Evolutionary conservation across 129 eudicot species (phyloP).

Genomic region (Pseudognaphalium luteoalbum): DNA sequence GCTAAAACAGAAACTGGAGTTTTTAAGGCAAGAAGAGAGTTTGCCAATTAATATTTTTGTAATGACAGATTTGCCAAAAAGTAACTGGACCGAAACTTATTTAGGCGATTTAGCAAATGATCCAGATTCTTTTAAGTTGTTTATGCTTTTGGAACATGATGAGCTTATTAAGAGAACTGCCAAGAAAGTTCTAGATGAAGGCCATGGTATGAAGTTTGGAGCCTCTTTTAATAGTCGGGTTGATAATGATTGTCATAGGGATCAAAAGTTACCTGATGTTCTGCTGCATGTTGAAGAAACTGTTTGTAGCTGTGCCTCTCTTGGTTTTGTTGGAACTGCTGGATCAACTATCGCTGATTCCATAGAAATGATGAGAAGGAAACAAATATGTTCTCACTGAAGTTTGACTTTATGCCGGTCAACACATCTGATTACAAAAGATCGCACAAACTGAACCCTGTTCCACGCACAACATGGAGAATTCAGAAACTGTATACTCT

Average conservation of each 20-base stretch:
- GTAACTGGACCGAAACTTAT: constrained; percentile 86
- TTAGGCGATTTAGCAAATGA: constrained; percentile 73
- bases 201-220: constrained; percentile 30
- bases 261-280: constrained; percentile 53
- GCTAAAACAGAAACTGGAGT: constrained; percentile 60
- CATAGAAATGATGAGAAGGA: constrained; percentile 71
- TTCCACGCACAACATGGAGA: constrained; percentile 18
- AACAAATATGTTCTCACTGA: constrained; percentile 47
- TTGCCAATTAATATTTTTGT: constrained; percentile 75
- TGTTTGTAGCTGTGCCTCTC: constrained; percentile 87
- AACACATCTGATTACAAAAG: not conserved
- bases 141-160: constrained; percentile 59
- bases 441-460: not conserved
- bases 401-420: constrained; percentile 2
- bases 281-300: constrained; percentile 79
- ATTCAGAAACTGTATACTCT: not conserved
- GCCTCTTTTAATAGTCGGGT: constrained; percentile 25
- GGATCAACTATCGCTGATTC: constrained; percentile 92
- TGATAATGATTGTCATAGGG: constrained; percentile 36
- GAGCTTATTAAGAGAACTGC: constrained; percentile 56
- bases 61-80: constrained; percentile 88
- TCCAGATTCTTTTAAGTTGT: constrained; percentile 54
- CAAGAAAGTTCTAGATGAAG: constrained; percentile 41
- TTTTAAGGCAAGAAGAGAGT: constrained; percentile 50
- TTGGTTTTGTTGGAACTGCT: constrained; percentile 91